Base-by-base conservation (phyloP, 1,284 basidiomycete genomes). In the Malassezia caprae region DNA sequence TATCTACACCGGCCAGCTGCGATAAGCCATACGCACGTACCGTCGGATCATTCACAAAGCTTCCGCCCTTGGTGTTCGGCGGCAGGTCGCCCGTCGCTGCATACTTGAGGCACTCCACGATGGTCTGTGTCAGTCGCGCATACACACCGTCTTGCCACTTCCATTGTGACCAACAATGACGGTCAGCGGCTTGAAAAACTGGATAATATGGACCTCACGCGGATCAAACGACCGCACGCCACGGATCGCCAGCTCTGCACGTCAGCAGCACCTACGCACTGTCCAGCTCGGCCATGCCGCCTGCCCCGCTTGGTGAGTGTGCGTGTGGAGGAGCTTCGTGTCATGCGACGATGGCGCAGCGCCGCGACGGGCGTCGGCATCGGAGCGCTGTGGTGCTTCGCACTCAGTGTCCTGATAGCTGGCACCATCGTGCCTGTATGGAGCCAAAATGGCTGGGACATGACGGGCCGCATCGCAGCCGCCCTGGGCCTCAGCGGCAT, bases 91-190 rank as follows among this genome's bases (percentile, higher is more conserved):
- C 94, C 0, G 94, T 98, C 0, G 93, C 96, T 4, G 90, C 90
- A 75, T 98, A 99, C 78, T 98, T 98, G 73, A 98, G 82, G 76
- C 93, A 98, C 79, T 98, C 94, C 76, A 99, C 98, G 73, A 98
- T 88, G 1, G 93, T 98, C 69, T 82, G 63, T 12, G 40, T 53
- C 23, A 53, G 44, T 23, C 8, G 32, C 6, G 26, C 10, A 11
- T 13, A 40, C 60, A 19, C 48, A 82, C 82, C 17, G 94, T 99
- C 79, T 99, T 99, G 48, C 94, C 94, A 65, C 88, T 91, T 13
- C 94, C 94, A 77, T 98, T 98, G 78, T 93, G 88, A 5, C 94
- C 94, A 8, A 98, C 91, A 63, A 98, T 98, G 73, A 99, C 91
- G 0, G 94, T 99, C 52, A 99, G 86, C 2, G 94, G 94, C 13